Conservation (phyloP, 352 stramenopile species). For the Globisporangium parvum region DNA sequence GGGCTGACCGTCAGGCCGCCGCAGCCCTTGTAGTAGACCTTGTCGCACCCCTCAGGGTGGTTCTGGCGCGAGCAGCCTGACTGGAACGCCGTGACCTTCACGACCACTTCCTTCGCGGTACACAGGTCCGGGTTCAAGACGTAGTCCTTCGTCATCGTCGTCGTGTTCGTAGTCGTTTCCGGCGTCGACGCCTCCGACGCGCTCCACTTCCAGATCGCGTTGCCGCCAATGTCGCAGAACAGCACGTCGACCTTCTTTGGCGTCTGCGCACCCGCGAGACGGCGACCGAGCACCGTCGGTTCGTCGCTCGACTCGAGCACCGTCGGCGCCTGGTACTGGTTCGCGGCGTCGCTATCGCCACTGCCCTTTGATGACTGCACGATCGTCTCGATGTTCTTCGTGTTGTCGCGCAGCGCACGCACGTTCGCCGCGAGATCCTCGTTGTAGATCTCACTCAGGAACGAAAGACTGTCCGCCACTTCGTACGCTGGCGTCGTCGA, state of each 20-base stretch:
- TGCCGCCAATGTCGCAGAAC: slow-evolving; percentile 68
- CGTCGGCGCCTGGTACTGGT: slow-evolving; percentile 41
- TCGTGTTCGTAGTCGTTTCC: slow-evolving; percentile 26
- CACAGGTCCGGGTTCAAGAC: slow-evolving; percentile 19
- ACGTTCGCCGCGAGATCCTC: slow-evolving; percentile 36
- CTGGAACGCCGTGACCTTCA: slow-evolving; percentile 61
- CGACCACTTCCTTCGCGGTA: slow-evolving; percentile 23
- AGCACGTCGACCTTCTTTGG: slow-evolving; percentile 41
- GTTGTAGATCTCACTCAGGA: slow-evolving; percentile 55
- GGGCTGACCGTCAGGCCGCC: slow-evolving; percentile 70
- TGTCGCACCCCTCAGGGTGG: slow-evolving; percentile 50
- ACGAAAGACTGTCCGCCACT: slow-evolving; percentile 27
- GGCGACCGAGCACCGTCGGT: slow-evolving; percentile 25
- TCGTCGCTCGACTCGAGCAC: slow-evolving; percentile 32
- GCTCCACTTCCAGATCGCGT: slow-evolving; percentile 73
- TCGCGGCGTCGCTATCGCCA: slow-evolving; percentile 16
- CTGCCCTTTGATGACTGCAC: slow-evolving; percentile 42
- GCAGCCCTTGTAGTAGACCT: slow-evolving; percentile 75
- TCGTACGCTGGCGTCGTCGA: slow-evolving; percentile 14
- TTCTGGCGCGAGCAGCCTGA: slow-evolving; percentile 64
- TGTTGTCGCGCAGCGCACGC: slow-evolving; percentile 41
- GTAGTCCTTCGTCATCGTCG: slow-evolving; percentile 15
- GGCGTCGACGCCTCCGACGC: slow-evolving; percentile 25
- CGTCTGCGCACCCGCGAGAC: slow-evolving; percentile 15
- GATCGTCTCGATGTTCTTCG: slow-evolving; percentile 42